Conservation (phyloP, 2,329 filamentous ascomycete genomes). For the Curvularia eragrostidis region DNA sequence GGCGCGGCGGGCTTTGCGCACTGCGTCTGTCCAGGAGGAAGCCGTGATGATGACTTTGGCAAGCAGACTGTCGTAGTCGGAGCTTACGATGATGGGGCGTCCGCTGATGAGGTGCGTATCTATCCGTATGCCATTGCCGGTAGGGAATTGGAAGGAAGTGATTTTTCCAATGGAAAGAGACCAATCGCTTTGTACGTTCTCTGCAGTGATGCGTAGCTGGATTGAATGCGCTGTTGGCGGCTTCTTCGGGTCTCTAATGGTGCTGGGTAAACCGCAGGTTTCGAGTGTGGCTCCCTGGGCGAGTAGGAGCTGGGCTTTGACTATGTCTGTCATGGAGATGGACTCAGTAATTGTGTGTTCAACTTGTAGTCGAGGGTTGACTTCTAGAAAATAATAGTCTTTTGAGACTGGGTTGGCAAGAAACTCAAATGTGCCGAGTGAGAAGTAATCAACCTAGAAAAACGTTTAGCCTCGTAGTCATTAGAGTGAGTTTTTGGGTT, state of each 20-base stretch:
- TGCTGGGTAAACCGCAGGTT: constrained; percentile 43
- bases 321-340: constrained; percentile 62
- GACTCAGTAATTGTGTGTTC: constrained; percentile 68
- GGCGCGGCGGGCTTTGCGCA: constrained; percentile 62
- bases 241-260: constrained; percentile 34
- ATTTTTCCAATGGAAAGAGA: constrained; percentile 67
- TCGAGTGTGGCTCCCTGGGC: constrained; percentile 58
- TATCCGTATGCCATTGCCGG: constrained; percentile 64
- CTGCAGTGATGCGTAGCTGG: constrained; percentile 65
- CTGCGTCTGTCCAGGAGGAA: constrained; percentile 58
- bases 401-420: constrained; percentile 59
- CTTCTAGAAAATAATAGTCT: constrained; percentile 66
- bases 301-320: constrained; percentile 61
- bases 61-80: constrained; percentile 66
- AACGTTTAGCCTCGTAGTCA: constrained; percentile 1
- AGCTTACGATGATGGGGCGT: constrained; percentile 55
- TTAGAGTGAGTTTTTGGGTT: fast-evolving
- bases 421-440: constrained; percentile 70
- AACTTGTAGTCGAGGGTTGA: constrained; percentile 67
- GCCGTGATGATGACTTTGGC: constrained; percentile 67
- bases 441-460: constrained; percentile 60
- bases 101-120: constrained; percentile 62
- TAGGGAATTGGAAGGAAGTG: constrained; percentile 60
- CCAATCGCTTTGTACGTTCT: constrained; percentile 61
- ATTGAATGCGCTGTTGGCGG: constrained; percentile 57